Percentiles rank a stretch among this genome's conserved stretches.
Conservation (phyloP, 2,329 filamentous ascomycete genomes). For the Cytospora mali region DNA sequence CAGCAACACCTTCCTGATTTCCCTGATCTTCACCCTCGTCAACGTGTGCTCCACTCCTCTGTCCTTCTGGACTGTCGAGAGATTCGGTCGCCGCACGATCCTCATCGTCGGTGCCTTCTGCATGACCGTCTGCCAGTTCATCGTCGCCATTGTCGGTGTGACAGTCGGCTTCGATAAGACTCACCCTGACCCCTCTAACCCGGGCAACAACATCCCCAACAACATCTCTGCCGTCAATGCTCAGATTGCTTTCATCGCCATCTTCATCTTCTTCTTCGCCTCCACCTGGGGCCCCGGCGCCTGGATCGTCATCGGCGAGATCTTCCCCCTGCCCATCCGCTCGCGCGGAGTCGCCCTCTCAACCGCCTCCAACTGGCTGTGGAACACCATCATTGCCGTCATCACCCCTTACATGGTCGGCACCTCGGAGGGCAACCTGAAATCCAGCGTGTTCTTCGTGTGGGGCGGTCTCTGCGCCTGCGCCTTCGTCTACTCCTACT, state of each 20-base stretch:
- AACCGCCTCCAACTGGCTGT: conserved; percentile 89
- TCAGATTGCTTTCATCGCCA: conserved; percentile 85
- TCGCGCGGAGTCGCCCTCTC: conserved; percentile 85
- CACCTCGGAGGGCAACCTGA: conserved; percentile 63
- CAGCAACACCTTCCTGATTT: conserved; percentile 77
- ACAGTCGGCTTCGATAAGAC: conserved; percentile 58
- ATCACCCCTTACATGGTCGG: conserved; percentile 75
- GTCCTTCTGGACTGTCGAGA: conserved; percentile 86
- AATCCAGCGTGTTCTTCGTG: conserved; percentile 73
- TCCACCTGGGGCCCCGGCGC: conserved; percentile 83
- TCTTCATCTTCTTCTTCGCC: conserved; percentile 94
- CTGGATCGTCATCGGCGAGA: conserved; percentile 85
- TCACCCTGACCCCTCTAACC: conserved; percentile 49
- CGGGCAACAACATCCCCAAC: conserved; percentile 45
- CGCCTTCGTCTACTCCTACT: conserved; percentile 68
- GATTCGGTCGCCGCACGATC: conserved; percentile 76
- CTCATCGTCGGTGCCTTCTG: conserved; percentile 77
- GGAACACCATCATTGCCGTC: conserved; percentile 75
- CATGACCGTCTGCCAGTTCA: conserved; percentile 86
- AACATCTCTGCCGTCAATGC: conserved; percentile 63
- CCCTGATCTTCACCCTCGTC: conserved; percentile 83
- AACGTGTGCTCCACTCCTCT: conserved; percentile 84
- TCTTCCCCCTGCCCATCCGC: conserved; percentile 87
- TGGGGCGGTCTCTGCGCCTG: conserved; percentile 69
- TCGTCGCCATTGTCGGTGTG: conserved; percentile 77